Conservation (phyloP, 208 protist species). For the Wallacemonas sp. region DNA sequence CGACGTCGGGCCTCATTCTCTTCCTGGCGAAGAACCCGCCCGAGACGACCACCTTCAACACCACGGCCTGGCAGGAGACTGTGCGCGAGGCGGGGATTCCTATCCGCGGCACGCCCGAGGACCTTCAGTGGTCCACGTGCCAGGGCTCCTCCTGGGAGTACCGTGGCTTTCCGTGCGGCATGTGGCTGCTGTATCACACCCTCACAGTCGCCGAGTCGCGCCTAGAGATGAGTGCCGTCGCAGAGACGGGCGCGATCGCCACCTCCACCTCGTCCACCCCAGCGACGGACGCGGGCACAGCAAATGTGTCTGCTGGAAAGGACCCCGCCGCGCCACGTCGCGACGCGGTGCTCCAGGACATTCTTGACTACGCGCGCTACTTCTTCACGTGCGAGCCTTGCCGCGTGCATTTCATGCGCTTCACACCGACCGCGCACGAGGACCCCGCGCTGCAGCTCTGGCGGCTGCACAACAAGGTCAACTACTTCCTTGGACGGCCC, state of each 20-base stretch:
- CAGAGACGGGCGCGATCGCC: neutral
- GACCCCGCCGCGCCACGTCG: neutral
- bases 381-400: slow-evolving; percentile 68
- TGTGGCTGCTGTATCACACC: slow-evolving; percentile 79
- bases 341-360: slow-evolving; percentile 34
- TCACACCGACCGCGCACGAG: slow-evolving; percentile 25
- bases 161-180: slow-evolving; percentile 68
- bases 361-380: slow-evolving; percentile 57
- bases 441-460: slow-evolving; percentile 60
- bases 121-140: slow-evolving; percentile 60
- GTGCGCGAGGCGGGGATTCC: slow-evolving; percentile 57
- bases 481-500: slow-evolving; percentile 36
- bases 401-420: slow-evolving; percentile 56
- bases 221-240: neutral
- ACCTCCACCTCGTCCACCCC: neutral
- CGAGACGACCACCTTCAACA: slow-evolving; percentile 11
- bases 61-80: slow-evolving; percentile 36
- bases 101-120: slow-evolving; percentile 35
- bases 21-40: slow-evolving; percentile 13
- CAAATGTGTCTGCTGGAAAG: too few relatives aligned
- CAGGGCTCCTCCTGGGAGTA: slow-evolving; percentile 53
- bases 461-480: slow-evolving; percentile 76
- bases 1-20: slow-evolving; percentile 33
- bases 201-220: slow-evolving; percentile 31
- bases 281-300: too few relatives aligned